A percentile compares a stretch with the other conserved stretches of the same genome.
Evolutionary conservation across 2,329 filamentous ascomycete species (phyloP).

Genomic region (Talaromyces pinophilus): DNA sequence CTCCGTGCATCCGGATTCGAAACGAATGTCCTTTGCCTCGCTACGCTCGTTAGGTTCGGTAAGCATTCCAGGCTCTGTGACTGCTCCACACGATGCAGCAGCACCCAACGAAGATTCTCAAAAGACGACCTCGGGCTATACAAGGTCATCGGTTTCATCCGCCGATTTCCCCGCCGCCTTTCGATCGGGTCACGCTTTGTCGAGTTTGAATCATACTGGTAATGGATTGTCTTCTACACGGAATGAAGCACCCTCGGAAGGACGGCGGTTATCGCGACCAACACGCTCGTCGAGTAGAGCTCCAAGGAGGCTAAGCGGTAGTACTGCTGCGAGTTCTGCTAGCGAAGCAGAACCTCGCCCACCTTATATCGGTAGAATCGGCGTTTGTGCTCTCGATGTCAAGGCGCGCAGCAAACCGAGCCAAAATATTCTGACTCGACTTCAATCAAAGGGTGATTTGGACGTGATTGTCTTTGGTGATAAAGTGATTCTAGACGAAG

Average conservation of each 20-base stretch:
- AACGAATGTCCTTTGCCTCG: constrained; percentile 72
- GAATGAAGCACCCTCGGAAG: constrained; percentile 30
- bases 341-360: constrained; percentile 59
- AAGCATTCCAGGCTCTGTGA: constrained; percentile 43
- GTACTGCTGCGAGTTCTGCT: constrained; percentile 77
- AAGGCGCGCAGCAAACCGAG: constrained; percentile 97
- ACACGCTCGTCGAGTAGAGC: constrained; percentile 64
- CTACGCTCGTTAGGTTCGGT: constrained; percentile 59
- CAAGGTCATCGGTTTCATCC: constrained; percentile 23
- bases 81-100: constrained; percentile 27
- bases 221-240: constrained; percentile 26
- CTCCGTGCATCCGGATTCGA: constrained; percentile 46
- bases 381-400: constrained; percentile 90
- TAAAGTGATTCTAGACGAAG: constrained; percentile 97
- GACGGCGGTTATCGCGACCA: constrained; percentile 33
- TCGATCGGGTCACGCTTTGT: constrained; percentile 25
- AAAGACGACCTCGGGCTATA: constrained; percentile 21
- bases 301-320: constrained; percentile 76
- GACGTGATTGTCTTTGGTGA: constrained; percentile 98
- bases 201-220: constrained; percentile 9
- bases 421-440: constrained; percentile 88
- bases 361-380: constrained; percentile 66
- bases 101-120: constrained; percentile 20
- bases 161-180: constrained; percentile 26
- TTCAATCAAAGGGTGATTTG: constrained; percentile 89